Conservation (phyloP, 352 stramenopile species). For the Pythium angustatum region DNA sequence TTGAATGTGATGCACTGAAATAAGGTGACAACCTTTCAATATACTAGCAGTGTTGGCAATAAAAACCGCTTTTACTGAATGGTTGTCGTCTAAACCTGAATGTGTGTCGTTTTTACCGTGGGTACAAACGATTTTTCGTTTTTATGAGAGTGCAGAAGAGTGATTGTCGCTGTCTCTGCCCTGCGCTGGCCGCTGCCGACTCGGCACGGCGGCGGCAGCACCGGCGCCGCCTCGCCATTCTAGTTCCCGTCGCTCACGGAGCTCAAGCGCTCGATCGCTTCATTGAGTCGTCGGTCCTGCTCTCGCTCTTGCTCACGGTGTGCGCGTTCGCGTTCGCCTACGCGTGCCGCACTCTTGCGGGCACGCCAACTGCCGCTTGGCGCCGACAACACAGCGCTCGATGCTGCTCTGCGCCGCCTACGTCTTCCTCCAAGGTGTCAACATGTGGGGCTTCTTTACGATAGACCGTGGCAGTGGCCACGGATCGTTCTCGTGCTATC, state of each 20-base stretch:
- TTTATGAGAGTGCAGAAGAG: too few species aligned
- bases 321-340: conserved; percentile 54
- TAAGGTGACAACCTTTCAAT: too few species aligned
- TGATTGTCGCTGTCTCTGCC: too few species aligned
- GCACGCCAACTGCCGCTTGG: conserved; percentile 47
- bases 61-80: too few species aligned
- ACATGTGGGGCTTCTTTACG: conserved; percentile 87
- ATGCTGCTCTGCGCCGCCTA: conserved; percentile 57
- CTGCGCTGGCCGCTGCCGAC: too few species aligned
- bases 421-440: conserved; percentile 69
- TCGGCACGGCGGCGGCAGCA: too few species aligned
- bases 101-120: too few species aligned
- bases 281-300: conserved; percentile 69
- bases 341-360: conserved; percentile 39
- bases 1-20: not conserved
- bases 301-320: conserved; percentile 76
- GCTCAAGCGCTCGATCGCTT: conserved; percentile 79
- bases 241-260: conserved; percentile 79
- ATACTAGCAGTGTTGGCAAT: too few species aligned
- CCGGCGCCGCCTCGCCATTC: too few species aligned
- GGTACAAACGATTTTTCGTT: too few species aligned
- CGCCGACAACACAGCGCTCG: conserved; percentile 35
- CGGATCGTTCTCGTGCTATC: conserved; percentile 77
- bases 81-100: too few species aligned
- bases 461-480: conserved; percentile 82